Conservation (phyloP, 106 monocot genomes). For the Dendrobium catenatum region DNA sequence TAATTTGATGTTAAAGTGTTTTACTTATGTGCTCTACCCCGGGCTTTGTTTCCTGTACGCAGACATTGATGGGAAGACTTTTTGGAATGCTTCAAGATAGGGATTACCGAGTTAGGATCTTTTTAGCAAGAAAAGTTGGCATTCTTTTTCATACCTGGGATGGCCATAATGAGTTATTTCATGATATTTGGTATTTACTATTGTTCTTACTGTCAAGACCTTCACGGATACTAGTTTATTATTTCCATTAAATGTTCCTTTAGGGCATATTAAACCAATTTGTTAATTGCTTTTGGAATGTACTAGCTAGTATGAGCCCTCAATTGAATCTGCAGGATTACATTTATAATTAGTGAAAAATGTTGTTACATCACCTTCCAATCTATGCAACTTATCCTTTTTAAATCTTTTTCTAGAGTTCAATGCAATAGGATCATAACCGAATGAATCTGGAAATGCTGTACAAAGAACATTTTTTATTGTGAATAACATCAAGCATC, state of each 20-base stretch:
- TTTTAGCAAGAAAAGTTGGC: slow-evolving; percentile 58
- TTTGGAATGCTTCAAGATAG: slow-evolving; percentile 75
- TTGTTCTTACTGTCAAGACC: background rate
- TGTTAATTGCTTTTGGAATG: background rate
- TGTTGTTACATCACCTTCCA: background rate
- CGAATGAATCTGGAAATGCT: no score
- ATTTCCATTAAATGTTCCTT: background rate
- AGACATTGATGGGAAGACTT: slow-evolving; percentile 75
- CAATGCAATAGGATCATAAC: background rate
- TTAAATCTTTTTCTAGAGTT: background rate
- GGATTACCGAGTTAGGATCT: slow-evolving; percentile 88
- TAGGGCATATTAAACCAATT: background rate
- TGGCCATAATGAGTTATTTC: slow-evolving; percentile 81
- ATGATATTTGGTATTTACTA: slow-evolving; percentile 78
- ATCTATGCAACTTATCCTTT: background rate
- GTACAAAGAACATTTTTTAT: no score
- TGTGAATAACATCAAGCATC: no score
- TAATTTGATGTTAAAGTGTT: background rate
- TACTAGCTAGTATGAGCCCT: background rate
- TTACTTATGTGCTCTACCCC: slow-evolving; percentile 3
- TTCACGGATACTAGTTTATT: background rate
- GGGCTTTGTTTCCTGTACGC: background rate
- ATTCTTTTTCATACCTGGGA: slow-evolving; percentile 93
- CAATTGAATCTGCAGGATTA: background rate
- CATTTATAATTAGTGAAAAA: background rate